These are phyloP conservation scores for Penicillium argentinense DNA, from an alignment of 495 filamentous ascomycete species.

Conservation along the genomic window DNA sequence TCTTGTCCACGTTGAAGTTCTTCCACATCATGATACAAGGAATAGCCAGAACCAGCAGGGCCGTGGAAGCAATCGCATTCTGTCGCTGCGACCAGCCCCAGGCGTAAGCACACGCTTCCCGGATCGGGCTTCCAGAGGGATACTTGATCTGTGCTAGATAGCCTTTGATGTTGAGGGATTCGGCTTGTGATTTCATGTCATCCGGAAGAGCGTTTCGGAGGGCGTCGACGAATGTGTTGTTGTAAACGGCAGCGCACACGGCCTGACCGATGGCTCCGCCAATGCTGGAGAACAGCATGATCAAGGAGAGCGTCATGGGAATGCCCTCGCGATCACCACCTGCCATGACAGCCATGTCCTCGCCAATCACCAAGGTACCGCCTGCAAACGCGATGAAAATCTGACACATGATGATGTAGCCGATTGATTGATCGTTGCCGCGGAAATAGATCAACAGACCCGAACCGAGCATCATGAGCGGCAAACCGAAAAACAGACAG, in stretches of 20 bases:
- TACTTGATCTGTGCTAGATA: slow-evolving; percentile 8
- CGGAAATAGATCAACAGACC: slow-evolving; percentile 71
- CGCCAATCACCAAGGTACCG: slow-evolving; percentile 38
- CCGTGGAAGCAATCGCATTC: slow-evolving; percentile 16
- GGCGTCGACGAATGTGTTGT: slow-evolving; percentile 53
- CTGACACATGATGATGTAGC: slow-evolving; percentile 74
- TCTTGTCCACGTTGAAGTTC: slow-evolving; percentile 20
- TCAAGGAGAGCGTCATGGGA: slow-evolving; percentile 62
- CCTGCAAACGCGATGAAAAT: slow-evolving; percentile 69
- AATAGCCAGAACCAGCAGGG: slow-evolving; percentile 15
- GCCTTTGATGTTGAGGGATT: slow-evolving; percentile 2
- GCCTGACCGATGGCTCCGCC: slow-evolving; percentile 67
- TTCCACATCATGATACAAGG: slow-evolving; percentile 20
- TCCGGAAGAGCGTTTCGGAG: slow-evolving; percentile 43
- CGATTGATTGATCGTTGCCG: slow-evolving; percentile 55
- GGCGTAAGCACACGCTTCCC: slow-evolving; percentile 16
- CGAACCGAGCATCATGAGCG: slow-evolving; percentile 61
- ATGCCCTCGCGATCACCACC: slow-evolving; percentile 56
- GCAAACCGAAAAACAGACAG: slow-evolving; percentile 61
- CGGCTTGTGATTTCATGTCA: slow-evolving; percentile 16
- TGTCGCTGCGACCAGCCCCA: slow-evolving; percentile 18
- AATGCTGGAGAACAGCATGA: slow-evolving; percentile 59
- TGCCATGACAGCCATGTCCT: slow-evolving; percentile 68
- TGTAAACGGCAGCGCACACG: slow-evolving; percentile 64
- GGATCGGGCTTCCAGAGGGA: slow-evolving; percentile 4